Evolutionary conservation across 495 filamentous ascomycete genomes (phyloP).

Genomic region (Talaromyces adpressus): DNA sequence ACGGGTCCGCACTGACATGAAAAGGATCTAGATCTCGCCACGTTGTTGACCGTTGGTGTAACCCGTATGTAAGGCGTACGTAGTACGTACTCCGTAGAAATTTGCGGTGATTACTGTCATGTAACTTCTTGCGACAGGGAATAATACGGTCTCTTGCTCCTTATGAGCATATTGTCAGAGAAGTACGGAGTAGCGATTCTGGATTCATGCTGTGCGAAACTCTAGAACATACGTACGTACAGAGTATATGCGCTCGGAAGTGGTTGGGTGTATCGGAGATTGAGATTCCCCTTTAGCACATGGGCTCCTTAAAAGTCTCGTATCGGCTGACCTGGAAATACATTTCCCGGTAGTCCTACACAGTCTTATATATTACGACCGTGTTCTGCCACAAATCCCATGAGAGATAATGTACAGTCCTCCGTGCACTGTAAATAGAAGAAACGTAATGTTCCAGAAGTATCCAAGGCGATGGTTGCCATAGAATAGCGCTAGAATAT

Average conservation of each 20-base stretch:
- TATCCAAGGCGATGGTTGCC: neutral
- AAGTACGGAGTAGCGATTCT: neutral
- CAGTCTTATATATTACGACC: neutral
- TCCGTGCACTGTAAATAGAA: neutral
- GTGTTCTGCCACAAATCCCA: neutral
- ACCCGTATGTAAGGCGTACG: neutral
- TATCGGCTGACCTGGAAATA: neutral
- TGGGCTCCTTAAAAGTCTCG: neutral
- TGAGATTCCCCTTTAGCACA: neutral
- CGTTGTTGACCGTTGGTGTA: neutral
- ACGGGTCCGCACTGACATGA: neutral
- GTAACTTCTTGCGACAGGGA: neutral
- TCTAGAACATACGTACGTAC: neutral
- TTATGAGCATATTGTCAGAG: neutral
- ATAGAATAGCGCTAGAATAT: conserved; percentile 3
- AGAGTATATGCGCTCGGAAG: too few species aligned
- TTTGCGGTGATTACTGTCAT: neutral
- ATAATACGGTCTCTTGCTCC: neutral
- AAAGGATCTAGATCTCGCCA: neutral
- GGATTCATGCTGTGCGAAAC: neutral
- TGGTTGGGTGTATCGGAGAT: neutral
- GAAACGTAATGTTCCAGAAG: neutral
- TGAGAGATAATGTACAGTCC: neutral
- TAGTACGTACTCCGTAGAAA: too few species aligned
- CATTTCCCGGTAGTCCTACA: neutral